Percentiles rank a stretch among this genome's conserved stretches.
These are phyloP conservation scores for Trichothecium roseum DNA, from an alignment of 2,329 filamentous ascomycete genomes.

Conservation along the genomic window DNA sequence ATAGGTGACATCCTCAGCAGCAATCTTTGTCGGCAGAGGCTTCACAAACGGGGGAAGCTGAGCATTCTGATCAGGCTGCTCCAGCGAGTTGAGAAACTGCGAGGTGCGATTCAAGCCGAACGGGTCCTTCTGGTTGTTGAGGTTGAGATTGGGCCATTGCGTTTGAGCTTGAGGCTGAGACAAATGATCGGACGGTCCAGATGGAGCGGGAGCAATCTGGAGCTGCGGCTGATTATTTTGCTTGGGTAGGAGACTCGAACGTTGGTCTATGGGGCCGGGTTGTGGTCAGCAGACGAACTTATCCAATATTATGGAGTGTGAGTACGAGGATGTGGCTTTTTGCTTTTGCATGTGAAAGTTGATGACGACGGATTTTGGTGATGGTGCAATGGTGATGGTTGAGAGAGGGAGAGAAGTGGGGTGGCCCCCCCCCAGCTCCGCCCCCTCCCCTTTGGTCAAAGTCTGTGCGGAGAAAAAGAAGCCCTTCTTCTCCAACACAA, in stretches of 20 bases:
- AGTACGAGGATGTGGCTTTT: neutral
- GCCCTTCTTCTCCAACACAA: conserved; percentile 2
- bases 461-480: conserved; percentile 2
- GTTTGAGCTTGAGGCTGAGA: neutral
- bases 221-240: neutral
- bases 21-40: conserved; percentile 66
- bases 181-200: neutral
- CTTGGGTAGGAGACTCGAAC: conserved; percentile 3
- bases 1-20: conserved; percentile 73
- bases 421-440: too few species aligned
- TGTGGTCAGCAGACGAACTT: conserved; percentile 4
- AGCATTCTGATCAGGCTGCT: conserved; percentile 32
- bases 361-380: conserved; percentile 5
- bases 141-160: neutral
- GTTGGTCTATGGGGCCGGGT: conserved; percentile 4
- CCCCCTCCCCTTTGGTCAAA: too few species aligned
- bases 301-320: neutral
- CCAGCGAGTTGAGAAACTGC: conserved; percentile 35
- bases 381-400: conserved; percentile 4
- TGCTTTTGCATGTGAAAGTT: conserved; percentile 12
- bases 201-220: neutral
- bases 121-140: conserved; percentile 9
- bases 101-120: conserved; percentile 26
- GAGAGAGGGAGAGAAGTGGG: neutral
- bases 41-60: conserved; percentile 63